Percentiles rank a stretch among this genome's conserved stretches.
These are phyloP conservation scores for Entonaema liquescens DNA, from an alignment of 495 filamentous ascomycete species.

Conservation along the genomic window DNA sequence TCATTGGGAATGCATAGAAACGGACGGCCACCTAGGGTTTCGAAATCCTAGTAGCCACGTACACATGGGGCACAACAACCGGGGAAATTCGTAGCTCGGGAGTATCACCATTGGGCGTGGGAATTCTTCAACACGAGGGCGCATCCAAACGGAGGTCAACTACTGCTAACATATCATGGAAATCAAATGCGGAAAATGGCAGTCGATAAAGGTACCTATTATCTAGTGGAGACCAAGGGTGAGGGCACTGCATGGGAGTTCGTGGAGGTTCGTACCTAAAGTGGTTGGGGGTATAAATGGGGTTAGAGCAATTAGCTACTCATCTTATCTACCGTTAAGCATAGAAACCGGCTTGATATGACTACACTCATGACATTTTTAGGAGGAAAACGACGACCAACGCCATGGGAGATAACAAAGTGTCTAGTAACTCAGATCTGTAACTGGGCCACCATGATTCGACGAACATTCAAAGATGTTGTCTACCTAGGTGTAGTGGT, in stretches of 20 bases:
- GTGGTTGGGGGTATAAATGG: neutral
- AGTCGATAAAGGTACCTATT: neutral
- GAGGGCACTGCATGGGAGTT: conserved; percentile 22
- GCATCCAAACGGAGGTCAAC: conserved; percentile 6
- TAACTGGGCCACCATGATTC: too few species aligned
- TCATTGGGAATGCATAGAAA: conserved; percentile 51
- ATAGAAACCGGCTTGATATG: neutral
- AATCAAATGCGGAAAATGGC: neutral
- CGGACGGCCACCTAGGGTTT: conserved; percentile 52
- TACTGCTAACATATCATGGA: neutral
- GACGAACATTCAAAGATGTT: too few species aligned
- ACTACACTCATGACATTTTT: too few species aligned
- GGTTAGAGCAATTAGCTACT: neutral
- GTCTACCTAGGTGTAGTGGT: too few species aligned
- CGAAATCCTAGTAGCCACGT: conserved; percentile 36
- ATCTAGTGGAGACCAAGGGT: neutral
- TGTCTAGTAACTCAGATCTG: too few species aligned
- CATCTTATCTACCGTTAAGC: neutral
- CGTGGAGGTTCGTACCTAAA: neutral
- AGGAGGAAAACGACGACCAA: too few species aligned
- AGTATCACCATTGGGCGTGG: neutral
- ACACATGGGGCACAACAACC: conserved; percentile 44
- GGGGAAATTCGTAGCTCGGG: neutral
- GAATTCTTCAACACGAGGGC: conserved; percentile 14
- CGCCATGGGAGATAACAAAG: too few species aligned